Conservation (phyloP, 192 early-diverging fungal species). For the Mortierella hygrophila region DNA sequence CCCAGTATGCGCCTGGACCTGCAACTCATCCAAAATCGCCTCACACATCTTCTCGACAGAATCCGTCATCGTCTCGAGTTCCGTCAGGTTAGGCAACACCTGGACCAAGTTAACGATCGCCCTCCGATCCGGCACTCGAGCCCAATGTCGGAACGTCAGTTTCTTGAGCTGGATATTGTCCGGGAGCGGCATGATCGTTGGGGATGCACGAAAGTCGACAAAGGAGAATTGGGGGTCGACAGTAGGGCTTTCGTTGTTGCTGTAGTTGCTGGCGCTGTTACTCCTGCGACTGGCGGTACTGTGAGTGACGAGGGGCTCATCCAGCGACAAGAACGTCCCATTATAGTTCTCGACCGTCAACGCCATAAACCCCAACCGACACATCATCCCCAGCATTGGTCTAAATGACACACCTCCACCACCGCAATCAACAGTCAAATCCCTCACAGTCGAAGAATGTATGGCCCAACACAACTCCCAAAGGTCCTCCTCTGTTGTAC, state of each 20-base stretch:
- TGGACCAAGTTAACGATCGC: not conserved
- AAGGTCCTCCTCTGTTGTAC: constrained; percentile 30
- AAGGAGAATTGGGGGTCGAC: not conserved
- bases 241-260: not conserved
- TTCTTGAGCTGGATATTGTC: constrained; percentile 17
- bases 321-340: constrained; percentile 16
- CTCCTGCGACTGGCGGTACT: not conserved
- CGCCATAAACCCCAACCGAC: constrained; percentile 8
- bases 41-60: not conserved
- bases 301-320: not conserved
- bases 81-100: not conserved
- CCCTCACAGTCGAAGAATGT: constrained; percentile 11
- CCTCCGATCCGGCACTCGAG: not conserved
- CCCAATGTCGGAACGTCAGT: constrained; percentile 15
- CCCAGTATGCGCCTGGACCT: not conserved
- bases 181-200: not conserved
- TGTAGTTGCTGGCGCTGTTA: not conserved
- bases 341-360: constrained; percentile 35
- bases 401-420: constrained; percentile 13
- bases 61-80: constrained; percentile 11
- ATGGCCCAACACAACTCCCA: constrained; percentile 28
- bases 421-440: constrained; percentile 30
- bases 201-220: not conserved
- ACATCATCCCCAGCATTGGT: constrained; percentile 40
- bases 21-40: not conserved